phyloP scores from a whole-genome alignment of 116 monocot species.

The Posidonia oceanica region DNA sequence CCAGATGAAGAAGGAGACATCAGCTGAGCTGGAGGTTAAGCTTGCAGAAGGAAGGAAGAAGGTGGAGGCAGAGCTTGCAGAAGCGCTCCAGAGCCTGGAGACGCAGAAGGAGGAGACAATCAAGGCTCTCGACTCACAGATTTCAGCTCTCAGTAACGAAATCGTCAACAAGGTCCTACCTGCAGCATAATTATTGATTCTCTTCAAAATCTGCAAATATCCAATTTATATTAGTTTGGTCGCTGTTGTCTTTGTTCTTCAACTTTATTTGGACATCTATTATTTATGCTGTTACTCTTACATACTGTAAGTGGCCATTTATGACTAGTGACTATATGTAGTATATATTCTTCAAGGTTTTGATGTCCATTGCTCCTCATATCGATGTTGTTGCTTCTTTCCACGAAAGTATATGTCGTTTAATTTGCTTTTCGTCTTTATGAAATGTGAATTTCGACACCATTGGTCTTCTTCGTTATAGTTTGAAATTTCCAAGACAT shows the following conservation, averaged over 20 bases:
- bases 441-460: no score
- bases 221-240: background rate
- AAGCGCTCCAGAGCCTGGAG: constrained; percentile 57
- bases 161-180: constrained; percentile 95
- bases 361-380: background rate
- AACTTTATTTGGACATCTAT: background rate
- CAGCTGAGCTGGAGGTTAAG: constrained; percentile 66
- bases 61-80: constrained; percentile 80
- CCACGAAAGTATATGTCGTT: no score
- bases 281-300: background rate
- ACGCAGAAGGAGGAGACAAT: constrained; percentile 82
- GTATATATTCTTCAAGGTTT: background rate
- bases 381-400: no score
- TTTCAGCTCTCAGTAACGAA: constrained; percentile 65
- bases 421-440: no score
- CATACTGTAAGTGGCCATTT: background rate
- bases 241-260: background rate
- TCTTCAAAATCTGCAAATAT: background rate
- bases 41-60: constrained; percentile 53
- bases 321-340: background rate
- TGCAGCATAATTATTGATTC: background rate
- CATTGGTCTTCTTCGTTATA: no score
- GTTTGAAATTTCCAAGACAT: no score
- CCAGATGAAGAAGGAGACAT: constrained; percentile 95
- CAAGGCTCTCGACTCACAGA: constrained; percentile 71